Conservation (phyloP, 75 land plant species). For the Picea sitchensis region DNA sequence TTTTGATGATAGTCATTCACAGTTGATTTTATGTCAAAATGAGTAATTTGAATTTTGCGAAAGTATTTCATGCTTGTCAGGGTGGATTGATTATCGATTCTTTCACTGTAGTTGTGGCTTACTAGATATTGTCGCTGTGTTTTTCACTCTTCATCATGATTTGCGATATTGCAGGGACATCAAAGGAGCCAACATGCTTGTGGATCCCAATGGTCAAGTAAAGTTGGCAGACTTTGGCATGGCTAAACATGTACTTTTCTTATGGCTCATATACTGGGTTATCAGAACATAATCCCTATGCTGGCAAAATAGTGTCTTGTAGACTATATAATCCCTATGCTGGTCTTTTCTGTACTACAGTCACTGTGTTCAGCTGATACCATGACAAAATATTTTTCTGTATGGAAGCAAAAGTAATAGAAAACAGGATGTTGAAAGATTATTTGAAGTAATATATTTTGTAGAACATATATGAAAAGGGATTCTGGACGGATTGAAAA, state of each 20-base stretch:
- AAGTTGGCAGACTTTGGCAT: slow-evolving; percentile 98
- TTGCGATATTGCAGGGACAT: slow-evolving; percentile 70
- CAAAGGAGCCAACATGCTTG: slow-evolving; percentile 97
- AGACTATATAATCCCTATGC: not conserved
- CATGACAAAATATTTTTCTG: no score
- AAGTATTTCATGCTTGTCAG: not conserved
- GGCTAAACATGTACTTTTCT: slow-evolving; percentile 86
- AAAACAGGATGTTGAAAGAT: no score
- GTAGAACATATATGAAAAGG: no score
- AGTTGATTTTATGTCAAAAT: not conserved
- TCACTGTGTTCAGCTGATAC: not conserved
- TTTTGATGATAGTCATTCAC: not conserved
- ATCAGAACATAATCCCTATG: not conserved
- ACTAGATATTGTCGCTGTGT: not conserved
- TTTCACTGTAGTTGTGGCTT: not conserved
- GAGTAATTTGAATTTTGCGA: not conserved
- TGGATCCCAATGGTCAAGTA: slow-evolving; percentile 82
- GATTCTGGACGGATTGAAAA: no score
- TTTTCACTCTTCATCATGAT: not conserved
- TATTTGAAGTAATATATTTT: no score
- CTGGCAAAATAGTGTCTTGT: no score
- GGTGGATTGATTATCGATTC: not conserved
- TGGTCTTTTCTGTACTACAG: not conserved
- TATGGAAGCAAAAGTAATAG: no score
- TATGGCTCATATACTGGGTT: not conserved